Evolutionary conservation across 73 alveolate genomes (phyloP), one percentile per base, ranked within the genome.

Genomic region (Paramecium pentaurelia): DNA sequence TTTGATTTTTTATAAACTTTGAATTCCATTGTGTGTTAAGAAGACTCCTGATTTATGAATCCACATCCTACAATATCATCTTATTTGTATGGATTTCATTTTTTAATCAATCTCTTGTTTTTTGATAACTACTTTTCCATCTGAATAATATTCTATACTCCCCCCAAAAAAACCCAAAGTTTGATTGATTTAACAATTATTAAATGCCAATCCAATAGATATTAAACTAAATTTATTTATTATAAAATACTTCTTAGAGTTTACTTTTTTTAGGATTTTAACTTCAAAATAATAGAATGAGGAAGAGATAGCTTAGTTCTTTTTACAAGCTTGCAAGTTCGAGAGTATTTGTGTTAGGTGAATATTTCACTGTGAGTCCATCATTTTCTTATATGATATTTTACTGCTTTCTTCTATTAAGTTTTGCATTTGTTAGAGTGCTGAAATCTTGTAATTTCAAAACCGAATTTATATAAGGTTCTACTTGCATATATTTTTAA

Each of bases 31-130:
- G 12, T n/a, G 51, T 20, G 91, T 80, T 25, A 42, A 80, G 73
- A 80, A 80, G 3, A 80, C 36, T 80, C 20, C 73, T 1, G 47
- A 20, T 47, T 80, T 47, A 80, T 40, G 8, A 34, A 80, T 20
- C 91, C 91, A 42, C 71, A 42, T 10, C 91, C 91, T 27, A 80
- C 30, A 32, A 80, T 9, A 80, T 80, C 91, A 18, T 80, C 91
- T 22, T 42, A 9, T 25, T 42, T 25, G 8, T 20, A 45, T 20
- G 58, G 27, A 45, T 45, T 22, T 25, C 75, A 80, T 20, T 80
- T 80, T 80, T 45, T 14, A 80, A 40, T 80, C 77, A 34, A 47
- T 45, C 25, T 42, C 47, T 44, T 42, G 2, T 80, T 49, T 49
- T 28, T 47, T 45, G 2, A 8, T 7, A 3, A 18, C 6, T 25